Evolutionary conservation across 371 early-diverging fungal genomes (phyloP).

Genomic region (Mortierella sp.): DNA sequence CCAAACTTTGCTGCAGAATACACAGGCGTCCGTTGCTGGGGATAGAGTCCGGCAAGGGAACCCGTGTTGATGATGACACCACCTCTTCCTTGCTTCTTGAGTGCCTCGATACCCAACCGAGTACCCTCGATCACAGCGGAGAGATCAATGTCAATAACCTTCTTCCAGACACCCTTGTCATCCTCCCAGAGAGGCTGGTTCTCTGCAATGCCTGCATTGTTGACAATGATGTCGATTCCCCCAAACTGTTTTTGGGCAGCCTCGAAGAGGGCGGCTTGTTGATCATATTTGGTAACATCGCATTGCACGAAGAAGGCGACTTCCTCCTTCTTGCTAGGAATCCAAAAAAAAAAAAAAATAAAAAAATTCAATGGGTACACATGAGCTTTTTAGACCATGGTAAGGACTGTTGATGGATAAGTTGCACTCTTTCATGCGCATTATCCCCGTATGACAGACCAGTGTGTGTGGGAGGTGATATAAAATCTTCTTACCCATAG

Average conservation of each 20-base stretch:
- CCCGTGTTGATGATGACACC: constrained; percentile 85
- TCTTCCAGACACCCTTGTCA: constrained; percentile 59
- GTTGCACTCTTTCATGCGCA: too few relatives aligned
- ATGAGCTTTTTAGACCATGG: too few relatives aligned
- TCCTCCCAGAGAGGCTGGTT: constrained; percentile 53
- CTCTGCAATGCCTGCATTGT: constrained; percentile 73
- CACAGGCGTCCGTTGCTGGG: constrained; percentile 72
- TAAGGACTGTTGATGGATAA: too few relatives aligned
- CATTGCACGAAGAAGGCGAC: constrained; percentile 57
- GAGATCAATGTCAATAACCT: constrained; percentile 74
- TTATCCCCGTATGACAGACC: too few relatives aligned
- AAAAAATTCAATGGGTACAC: too few relatives aligned
- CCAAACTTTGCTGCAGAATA: constrained; percentile 88
- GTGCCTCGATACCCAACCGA: constrained; percentile 74
- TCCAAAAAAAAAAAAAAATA: background rate
- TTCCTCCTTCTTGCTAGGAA: constrained; percentile 16
- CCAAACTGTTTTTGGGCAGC: constrained; percentile 56
- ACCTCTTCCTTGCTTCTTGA: constrained; percentile 59
- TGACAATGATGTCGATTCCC: constrained; percentile 66
- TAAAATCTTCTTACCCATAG: constrained; percentile 14
- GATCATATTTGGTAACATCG: constrained; percentile 65
- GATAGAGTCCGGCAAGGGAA: constrained; percentile 81
- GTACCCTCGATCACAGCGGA: constrained; percentile 74
- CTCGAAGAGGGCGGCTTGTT: constrained; percentile 58
- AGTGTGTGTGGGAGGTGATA: too few relatives aligned